Evolutionary conservation across 257 asterid genomes (phyloP), one percentile per base, ranked within the genome.

Genomic region (Gentiana dahurica): DNA sequence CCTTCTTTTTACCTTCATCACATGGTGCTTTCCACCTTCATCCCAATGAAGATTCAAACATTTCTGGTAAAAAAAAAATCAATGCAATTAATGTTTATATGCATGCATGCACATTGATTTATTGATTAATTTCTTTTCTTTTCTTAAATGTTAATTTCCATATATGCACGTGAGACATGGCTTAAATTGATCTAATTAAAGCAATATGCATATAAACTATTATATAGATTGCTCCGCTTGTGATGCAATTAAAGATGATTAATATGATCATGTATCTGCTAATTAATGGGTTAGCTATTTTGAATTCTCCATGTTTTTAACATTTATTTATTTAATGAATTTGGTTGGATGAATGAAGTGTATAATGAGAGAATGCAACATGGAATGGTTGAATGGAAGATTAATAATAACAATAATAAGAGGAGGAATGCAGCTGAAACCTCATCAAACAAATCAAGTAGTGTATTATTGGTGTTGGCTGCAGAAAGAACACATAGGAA

Each of bases 401-500:
- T 47, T n/a, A 8, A 24, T 24, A 24, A 24, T 24, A 24, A 24
- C 24, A 24, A 24, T 24, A 24, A 3, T 32, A 24, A 4, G 15
- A 56, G 64, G 67, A 67, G 67, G 64, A 24, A 64, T n/a, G 49
- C 65, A 8, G 63, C 12, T 3, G 74, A 64, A 60, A 61, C 54
- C 58, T 2, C 43, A 7, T 2, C 43, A 7, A 15, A 36, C 34
- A 64, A 59, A 60, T 51, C 78, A 8, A 56, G 24, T 1, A 24
- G 24, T 24, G 63, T 32, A 51, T 52, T 49, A 33, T 73, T 54
- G 24, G 57, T 73, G 34, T 57, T 73, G 71, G 74, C 78, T 11
- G 78, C 71, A 1, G 38, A 68, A 0, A 68, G 69, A 62, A 73
- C 78, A 3, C 58, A 34, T 15, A 36, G 78, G 54, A 59, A 35